Evolutionary conservation across 352 stramenopile species (phyloP).

Genomic region (Poterioochromonas sp.): DNA sequence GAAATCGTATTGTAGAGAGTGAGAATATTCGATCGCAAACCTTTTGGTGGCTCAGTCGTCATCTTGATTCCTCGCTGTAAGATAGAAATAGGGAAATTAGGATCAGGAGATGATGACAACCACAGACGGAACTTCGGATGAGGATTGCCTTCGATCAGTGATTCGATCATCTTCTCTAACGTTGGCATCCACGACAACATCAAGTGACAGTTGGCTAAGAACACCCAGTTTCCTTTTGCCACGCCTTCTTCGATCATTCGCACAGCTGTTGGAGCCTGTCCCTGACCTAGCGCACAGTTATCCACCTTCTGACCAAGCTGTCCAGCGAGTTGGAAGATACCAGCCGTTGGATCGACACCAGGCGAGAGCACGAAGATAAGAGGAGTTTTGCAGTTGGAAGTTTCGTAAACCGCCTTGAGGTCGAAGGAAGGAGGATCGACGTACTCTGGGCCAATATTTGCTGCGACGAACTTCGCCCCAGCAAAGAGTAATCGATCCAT

Average conservation of each 20-base stretch:
- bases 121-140: constrained; percentile 82
- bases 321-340: constrained; percentile 50
- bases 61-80: constrained; percentile 89
- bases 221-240: constrained; percentile 78
- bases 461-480: constrained; percentile 72
- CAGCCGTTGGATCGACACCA: constrained; percentile 83
- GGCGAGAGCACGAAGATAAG: constrained; percentile 89
- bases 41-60: constrained; percentile 84
- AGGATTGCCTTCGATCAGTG: constrained; percentile 35
- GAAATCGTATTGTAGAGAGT: constrained; percentile 85
- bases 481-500: constrained; percentile 80
- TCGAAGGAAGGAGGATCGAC: constrained; percentile 84
- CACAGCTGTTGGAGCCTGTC: constrained; percentile 78
- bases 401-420: constrained; percentile 51
- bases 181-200: constrained; percentile 86
- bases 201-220: constrained; percentile 89
- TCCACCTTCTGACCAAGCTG: constrained; percentile 67
- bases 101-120: constrained; percentile 79
- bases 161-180: constrained; percentile 72
- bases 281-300: constrained; percentile 81
- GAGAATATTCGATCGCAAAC: constrained; percentile 78
- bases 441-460: constrained; percentile 77
- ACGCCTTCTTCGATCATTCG: constrained; percentile 71
- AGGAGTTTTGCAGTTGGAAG: constrained; percentile 64
- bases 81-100: constrained; percentile 87